Evolutionary conservation across 2,329 filamentous ascomycete genomes (phyloP).

Genomic region (Apiospora saccharicola): DNA sequence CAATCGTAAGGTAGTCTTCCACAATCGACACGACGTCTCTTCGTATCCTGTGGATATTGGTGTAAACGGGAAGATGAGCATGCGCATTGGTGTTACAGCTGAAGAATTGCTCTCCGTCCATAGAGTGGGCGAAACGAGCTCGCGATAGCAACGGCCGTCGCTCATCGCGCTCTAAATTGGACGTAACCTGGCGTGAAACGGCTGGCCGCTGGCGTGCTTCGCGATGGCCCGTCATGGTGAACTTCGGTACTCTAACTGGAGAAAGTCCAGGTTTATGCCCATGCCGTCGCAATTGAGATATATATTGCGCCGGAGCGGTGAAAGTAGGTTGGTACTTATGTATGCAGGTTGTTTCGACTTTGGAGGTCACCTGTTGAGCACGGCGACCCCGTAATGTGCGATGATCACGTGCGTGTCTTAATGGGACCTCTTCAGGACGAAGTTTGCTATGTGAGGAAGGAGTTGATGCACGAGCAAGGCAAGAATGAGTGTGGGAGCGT

Average conservation of each 20-base stretch:
- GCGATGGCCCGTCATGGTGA: constrained; percentile 27
- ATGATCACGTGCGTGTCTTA: background rate
- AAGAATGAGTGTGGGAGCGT: background rate
- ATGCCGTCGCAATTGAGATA: constrained; percentile 12
- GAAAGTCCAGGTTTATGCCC: background rate
- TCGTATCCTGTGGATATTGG: constrained; percentile 76
- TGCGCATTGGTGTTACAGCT: constrained; percentile 66
- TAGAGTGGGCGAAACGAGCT: constrained; percentile 45
- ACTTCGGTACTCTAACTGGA: background rate
- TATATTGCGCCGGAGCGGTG: background rate
- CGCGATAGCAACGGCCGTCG: constrained; percentile 47
- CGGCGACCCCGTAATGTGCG: background rate
- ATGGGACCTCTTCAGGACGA: constrained; percentile 9
- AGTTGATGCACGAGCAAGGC: constrained; percentile 7
- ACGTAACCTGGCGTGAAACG: constrained; percentile 28
- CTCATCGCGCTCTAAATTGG: constrained; percentile 37
- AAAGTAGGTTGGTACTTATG: background rate
- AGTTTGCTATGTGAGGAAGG: background rate
- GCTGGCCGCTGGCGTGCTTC: background rate
- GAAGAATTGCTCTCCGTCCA: constrained; percentile 53
- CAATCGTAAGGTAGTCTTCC: constrained; percentile 70
- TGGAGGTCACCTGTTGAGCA: background rate
- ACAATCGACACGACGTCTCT: constrained; percentile 70
- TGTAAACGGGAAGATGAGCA: constrained; percentile 74
- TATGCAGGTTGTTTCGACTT: background rate